Base-by-base conservation (phyloP, 2,329 filamentous ascomycete species). In the Cladophialophora yegresii region DNA sequence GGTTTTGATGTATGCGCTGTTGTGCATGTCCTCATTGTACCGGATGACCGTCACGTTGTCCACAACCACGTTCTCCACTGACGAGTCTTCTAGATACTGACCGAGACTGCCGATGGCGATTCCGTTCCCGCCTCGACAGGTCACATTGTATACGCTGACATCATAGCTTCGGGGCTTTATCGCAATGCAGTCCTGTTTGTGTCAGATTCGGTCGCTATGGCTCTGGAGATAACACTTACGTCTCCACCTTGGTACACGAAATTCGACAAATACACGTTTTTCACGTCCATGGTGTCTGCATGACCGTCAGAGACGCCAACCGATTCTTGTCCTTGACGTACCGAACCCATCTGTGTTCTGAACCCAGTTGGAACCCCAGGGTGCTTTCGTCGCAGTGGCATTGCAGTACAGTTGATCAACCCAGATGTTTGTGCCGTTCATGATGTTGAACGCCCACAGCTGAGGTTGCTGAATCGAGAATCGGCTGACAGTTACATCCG, bases 151-250 rank as follows among this genome's bases (percentile, higher is more conserved):
- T 62, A 82, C 74, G 40, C 77, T 75, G 65, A 83, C 80, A 70
- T 88, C 86, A 75, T 85, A 81, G 63, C 85, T 86, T 75, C 89
- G 81, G 49, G 83, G 80, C 75, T 89, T 91, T 66, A 82, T 79
- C 47, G 83, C 82, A 28, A 86, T 82, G 74, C 89, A 91, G 62
- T 84, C 77, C 55, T 58, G 36, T 23, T 16, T 26, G 13, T 26
- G 55, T 58, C 36, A 58, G 55, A 20, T 6, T 43, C 23, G 12
- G 20, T 7, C 20, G 8, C 22, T 6, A 2, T 47, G 9, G 6
- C 12, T 16, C 20, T 13, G 9, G 20, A 16, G 23, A 26, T 4
- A 22, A 23, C 12, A 20, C 36, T 23, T 58, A 58, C 55, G 72
- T 82, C 88, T 70, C 86, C 83, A 9, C 83, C 83, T 74, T 84